Evolutionary conservation across 345 rosid species (phyloP), one percentile per base, ranked within the genome.

Genomic region (Pistacia vera): DNA sequence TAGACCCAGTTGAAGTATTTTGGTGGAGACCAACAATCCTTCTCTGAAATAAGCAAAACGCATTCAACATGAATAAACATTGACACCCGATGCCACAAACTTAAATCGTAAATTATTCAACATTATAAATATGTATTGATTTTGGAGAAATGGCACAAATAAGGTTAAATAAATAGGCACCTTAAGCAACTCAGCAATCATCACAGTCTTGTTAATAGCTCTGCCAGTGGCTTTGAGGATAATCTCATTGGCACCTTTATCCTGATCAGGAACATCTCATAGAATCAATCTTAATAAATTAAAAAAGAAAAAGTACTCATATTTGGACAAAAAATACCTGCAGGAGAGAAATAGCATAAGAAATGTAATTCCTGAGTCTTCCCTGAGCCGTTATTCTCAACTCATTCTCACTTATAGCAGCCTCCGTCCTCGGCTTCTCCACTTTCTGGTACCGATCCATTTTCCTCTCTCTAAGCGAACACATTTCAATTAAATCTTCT

Each of bases 371-470:
- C 64, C 86, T 74, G 83, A 80, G 80, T 49, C 86, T 66, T 17
- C 86, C 86, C 61, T 83, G 86, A 75, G 83, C 63, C 0, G 86
- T 83, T 55, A 83, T 74, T 13, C 86, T 79, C 68, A 83, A 75
- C 77, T 83, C 86, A 33, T 80, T 83, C 75, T 83, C 83, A 55
- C 80, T 80, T 4, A 80, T 80, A 20, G 77, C 77, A 8, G 83
- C 65, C 41, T 77, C 83, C 0, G 56, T 71, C 71, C 67, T 70
- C 12, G 80, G 77, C 75, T 77, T 83, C 81, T 80, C 86, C 51
- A 83, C 81, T 59, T 79, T 77, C 83, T 83, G 83, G 60, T 83
- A 83, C 78, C 83, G 68, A 63, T 73, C 76, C 76, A 73, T 73
- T 33, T 5, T 41, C 46, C 8, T 41, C 8, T 41, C 46, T 0